Base-by-base conservation (phyloP, 495 filamentous ascomycete species). In the Peziza echinospora region DNA sequence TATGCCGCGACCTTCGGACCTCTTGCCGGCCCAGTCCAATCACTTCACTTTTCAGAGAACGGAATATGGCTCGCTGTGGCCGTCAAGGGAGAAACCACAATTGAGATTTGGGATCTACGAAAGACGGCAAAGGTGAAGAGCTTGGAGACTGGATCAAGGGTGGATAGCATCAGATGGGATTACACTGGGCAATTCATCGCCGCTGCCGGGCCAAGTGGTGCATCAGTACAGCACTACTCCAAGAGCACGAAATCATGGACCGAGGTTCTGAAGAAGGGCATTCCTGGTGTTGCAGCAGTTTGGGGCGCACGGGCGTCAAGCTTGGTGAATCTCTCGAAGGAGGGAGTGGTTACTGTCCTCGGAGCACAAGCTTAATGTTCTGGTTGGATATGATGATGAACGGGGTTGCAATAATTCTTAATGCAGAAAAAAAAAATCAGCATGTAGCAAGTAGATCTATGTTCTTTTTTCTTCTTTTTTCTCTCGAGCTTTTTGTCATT, bases 181-280 rank as follows among this genome's bases (percentile, higher is more conserved):
- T 93, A 92, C 66, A 89, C 81, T 17, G 89, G 86, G 21, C 89
- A 96, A 60, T 97, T 80, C 63, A 70, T 96, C 16, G 78, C 86
- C 16, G 77, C 80, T 17, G 81, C 72, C 13, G 91, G 91, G 0
- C 72, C 80, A 1, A 75, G 77, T 40, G 84, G 84, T 5, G 65
- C 93, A 41, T 80, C 78, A 24, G 82, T 97, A 45, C 83, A 87
- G 58, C 77, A 86, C 52, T 97, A 89, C 61, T 66, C 69, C 30
- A 96, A 94, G 67, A 60, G 69, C 13, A 65, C 72, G 24, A 97
- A 93, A 68, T 67, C 68, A 22, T 97, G 91, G 91, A 78, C 80
- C 11, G 85, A 96, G 67, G 77, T 81, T 3, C 64, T 96, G 34
- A 70, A 78, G 47, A 79, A 68, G 53, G 84, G 81, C 13, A 70